Percentiles rank a stretch among this genome's conserved stretches.
Conservation (phyloP, 2,329 filamentous ascomycete genomes). For the Stagonosporopsis tanaceti region DNA sequence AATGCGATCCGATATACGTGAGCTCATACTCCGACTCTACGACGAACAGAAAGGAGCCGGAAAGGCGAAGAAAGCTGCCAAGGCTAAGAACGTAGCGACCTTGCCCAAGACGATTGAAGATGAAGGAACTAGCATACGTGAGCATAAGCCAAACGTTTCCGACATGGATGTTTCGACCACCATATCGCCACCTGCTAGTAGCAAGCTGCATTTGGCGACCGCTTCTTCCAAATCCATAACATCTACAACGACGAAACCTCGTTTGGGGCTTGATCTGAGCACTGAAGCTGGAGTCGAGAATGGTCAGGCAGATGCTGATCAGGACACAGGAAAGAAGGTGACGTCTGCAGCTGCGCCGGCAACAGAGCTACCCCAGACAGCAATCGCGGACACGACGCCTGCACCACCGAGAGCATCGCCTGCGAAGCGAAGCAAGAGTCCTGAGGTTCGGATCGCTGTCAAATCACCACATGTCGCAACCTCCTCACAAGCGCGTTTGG, state of each 20-base stretch:
- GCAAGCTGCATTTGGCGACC: not conserved
- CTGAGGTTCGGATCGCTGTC: slow-evolving; percentile 8
- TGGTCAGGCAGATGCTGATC: not conserved
- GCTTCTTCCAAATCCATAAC: not conserved
- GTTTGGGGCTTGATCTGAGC: not conserved
- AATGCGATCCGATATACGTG: slow-evolving; percentile 71
- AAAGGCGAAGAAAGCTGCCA: slow-evolving; percentile 24
- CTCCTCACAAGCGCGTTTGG: not conserved
- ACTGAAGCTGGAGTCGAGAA: not conserved
- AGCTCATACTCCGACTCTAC: slow-evolving; percentile 72
- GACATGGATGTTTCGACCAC: not conserved
- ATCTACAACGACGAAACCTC: not conserved
- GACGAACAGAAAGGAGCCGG: slow-evolving; percentile 40
- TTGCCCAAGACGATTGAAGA: not conserved
- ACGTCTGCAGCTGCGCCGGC: not conserved
- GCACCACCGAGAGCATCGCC: not conserved
- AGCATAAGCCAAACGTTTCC: not conserved
- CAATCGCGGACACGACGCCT: not conserved
- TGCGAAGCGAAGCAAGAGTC: not conserved
- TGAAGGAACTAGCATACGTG: not conserved
- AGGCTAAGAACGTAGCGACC: not conserved
- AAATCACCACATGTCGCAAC: not conserved
- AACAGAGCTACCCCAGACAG: not conserved
- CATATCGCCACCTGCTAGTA: not conserved
- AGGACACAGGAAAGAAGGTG: not conserved